phyloP scores from a whole-genome alignment of 1,284 basidiomycete genomes.

The Fistulinella cinereoalba region DNA sequence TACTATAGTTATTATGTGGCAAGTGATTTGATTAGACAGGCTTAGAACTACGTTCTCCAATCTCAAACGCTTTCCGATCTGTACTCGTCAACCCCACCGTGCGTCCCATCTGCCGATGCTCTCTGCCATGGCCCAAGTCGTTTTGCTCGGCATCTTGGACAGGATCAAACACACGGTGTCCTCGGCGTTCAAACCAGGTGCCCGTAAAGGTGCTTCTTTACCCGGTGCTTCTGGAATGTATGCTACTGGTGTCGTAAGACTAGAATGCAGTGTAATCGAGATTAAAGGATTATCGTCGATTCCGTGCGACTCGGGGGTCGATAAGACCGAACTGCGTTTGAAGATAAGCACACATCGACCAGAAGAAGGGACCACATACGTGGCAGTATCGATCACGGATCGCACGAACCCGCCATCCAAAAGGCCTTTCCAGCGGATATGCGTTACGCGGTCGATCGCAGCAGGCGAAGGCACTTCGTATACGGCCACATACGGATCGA shows the following conservation, averaged over 20 bases:
- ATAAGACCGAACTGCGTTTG: constrained; percentile 16
- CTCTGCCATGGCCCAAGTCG: constrained; percentile 44
- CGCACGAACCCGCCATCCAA: constrained; percentile 51
- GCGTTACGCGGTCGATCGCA: constrained; percentile 43
- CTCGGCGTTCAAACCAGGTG: constrained; percentile 48
- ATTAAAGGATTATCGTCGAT: constrained; percentile 11
- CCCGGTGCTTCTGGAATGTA: constrained; percentile 38
- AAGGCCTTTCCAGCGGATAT: constrained; percentile 59
- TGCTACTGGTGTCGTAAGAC: constrained; percentile 43
- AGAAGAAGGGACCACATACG: constrained; percentile 28
- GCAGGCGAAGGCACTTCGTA: constrained; percentile 39
- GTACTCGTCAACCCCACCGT: constrained; percentile 45
- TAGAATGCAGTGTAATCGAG: constrained; percentile 27
- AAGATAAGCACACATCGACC: not conserved
- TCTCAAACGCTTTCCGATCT: constrained; percentile 17
- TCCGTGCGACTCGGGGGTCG: constrained; percentile 2
- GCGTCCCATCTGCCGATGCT: constrained; percentile 49
- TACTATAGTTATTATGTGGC: constrained; percentile 33
- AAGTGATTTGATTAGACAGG: constrained; percentile 34
- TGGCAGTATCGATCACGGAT: constrained; percentile 42
- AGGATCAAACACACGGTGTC: constrained; percentile 49
- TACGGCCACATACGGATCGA: constrained; percentile 46
- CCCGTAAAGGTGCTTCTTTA: constrained; percentile 33
- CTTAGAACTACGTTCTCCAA: constrained; percentile 14
- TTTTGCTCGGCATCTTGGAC: constrained; percentile 11